phyloP scores from a whole-genome alignment of 1,139 yeast species.

The Candida sojae region DNA sequence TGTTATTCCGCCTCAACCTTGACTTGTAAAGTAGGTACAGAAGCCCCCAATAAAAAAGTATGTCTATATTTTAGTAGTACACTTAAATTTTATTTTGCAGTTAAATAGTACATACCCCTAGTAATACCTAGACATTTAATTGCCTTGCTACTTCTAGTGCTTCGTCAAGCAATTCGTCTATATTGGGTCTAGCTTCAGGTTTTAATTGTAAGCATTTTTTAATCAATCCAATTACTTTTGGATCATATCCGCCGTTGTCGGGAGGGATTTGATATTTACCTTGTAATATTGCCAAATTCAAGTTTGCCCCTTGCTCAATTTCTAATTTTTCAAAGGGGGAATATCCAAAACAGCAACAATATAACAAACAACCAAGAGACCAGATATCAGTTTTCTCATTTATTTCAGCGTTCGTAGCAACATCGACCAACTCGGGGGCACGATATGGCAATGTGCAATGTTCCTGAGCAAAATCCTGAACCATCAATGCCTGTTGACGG shows the following conservation, averaged over 20 bases:
- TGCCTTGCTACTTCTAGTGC: slow-evolving; percentile 37
- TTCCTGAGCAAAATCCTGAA: slow-evolving; percentile 82
- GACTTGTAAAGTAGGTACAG: too few relatives aligned
- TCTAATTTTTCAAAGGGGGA: slow-evolving; percentile 91
- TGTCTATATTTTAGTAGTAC: too few relatives aligned
- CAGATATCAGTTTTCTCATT: slow-evolving; percentile 84
- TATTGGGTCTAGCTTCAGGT: slow-evolving; percentile 59
- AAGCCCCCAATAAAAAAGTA: too few relatives aligned
- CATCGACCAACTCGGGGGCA: slow-evolving; percentile 87
- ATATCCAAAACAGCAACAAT: slow-evolving; percentile 71
- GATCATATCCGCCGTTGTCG: slow-evolving; percentile 46
- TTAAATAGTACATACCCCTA: not conserved
- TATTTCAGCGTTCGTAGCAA: slow-evolving; percentile 60
- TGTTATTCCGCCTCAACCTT: too few relatives aligned
- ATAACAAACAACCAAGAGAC: slow-evolving; percentile 86
- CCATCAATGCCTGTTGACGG: slow-evolving; percentile 70
- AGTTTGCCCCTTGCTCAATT: slow-evolving; percentile 77
- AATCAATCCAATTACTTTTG: slow-evolving; percentile 56
- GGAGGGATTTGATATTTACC: slow-evolving; percentile 70
- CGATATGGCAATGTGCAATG: slow-evolving; percentile 86
- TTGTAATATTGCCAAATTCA: slow-evolving; percentile 72
- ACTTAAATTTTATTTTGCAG: too few relatives aligned
- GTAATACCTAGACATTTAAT: not conserved
- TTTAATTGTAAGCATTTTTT: slow-evolving; percentile 61
- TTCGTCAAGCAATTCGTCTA: slow-evolving; percentile 56